Conservation (phyloP, 2,329 filamentous ascomycete species). For the Scorias spongiosa region DNA sequence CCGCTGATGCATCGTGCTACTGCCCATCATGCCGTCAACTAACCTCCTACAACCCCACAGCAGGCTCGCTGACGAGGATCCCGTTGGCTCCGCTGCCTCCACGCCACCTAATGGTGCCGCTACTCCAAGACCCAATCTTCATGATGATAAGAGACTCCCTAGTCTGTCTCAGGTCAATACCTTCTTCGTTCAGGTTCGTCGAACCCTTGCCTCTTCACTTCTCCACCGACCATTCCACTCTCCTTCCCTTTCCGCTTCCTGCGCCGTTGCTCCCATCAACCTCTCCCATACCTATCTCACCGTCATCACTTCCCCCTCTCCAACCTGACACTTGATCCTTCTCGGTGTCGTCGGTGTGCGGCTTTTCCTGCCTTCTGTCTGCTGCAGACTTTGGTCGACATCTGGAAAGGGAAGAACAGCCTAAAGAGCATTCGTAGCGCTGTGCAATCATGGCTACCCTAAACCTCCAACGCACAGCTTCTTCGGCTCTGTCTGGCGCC, state of each 20-base stretch:
- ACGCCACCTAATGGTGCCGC: conserved; percentile 73
- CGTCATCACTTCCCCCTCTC: background rate
- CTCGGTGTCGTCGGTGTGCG: too few relatives aligned
- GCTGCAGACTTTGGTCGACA: background rate
- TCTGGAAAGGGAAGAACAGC: background rate
- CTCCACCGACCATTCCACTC: conserved; percentile 24
- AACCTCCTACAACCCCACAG: conserved; percentile 22
- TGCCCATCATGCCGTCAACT: conserved; percentile 13
- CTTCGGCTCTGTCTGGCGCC: too few relatives aligned
- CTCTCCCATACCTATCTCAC: conserved; percentile 1
- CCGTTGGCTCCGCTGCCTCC: conserved; percentile 65
- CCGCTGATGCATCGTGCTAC: conserved; percentile 15
- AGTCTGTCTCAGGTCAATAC: conserved; percentile 64
- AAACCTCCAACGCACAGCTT: too few relatives aligned
- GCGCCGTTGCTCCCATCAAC: conserved; percentile 8
- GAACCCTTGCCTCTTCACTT: conserved; percentile 42
- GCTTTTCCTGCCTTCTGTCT: background rate
- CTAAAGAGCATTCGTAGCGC: background rate
- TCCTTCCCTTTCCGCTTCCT: conserved; percentile 22
- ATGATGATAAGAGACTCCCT: conserved; percentile 80
- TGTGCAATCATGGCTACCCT: too few relatives aligned
- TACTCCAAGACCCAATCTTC: conserved; percentile 79
- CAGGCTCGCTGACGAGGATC: conserved; percentile 46
- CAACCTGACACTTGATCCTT: background rate
- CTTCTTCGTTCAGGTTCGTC: conserved; percentile 99